A percentile compares a stretch with the other conserved stretches of the same genome.
These are phyloP conservation scores for Phytophthora idaei DNA, from an alignment of 352 stramenopile genomes.

Conservation along the genomic window DNA sequence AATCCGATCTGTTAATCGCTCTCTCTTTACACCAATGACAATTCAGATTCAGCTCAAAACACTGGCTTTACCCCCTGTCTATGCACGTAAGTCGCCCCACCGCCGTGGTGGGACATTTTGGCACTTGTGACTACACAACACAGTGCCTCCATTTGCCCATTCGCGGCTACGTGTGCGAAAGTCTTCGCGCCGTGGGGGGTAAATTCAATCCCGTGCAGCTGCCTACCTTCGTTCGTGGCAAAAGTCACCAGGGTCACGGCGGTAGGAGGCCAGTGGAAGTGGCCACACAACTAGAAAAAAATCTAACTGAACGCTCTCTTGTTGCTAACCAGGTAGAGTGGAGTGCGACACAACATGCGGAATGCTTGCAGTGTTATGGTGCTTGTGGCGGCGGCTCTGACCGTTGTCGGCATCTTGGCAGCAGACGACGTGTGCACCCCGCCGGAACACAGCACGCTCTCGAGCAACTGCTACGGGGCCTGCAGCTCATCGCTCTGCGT, in stretches of 20 bases:
- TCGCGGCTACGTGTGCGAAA: conserved; percentile 2
- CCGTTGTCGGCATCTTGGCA: neutral
- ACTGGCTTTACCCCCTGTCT: conserved; percentile 28
- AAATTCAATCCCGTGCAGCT: conserved; percentile 2
- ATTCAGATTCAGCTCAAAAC: conserved; percentile 1
- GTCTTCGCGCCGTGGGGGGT: conserved; percentile 7
- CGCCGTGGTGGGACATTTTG: conserved; percentile 33
- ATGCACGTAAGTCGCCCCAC: conserved; percentile 20
- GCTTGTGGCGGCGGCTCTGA: conserved; percentile 4
- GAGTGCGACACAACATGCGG: conserved; percentile 9
- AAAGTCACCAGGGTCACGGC: conserved; percentile 4
- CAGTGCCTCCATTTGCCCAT: conserved; percentile 13
- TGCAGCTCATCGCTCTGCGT: conserved; percentile 67
- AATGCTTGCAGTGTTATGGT: conserved; percentile 5
- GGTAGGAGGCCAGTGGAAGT: conserved; percentile 26
- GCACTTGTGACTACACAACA: conserved; percentile 10
- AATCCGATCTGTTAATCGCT: conserved; percentile 13
- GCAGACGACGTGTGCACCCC: conserved; percentile 32
- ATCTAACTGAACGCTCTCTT: conserved; percentile 2
- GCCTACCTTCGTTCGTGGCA: conserved; percentile 8
- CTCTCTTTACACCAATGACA: conserved; percentile 21
- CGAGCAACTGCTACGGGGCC: conserved; percentile 55
- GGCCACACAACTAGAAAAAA: neutral
- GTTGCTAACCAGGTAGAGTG: conserved; percentile 10
- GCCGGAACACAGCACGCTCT: conserved; percentile 62